Percentiles rank a stretch among this genome's conserved stretches.
Conservation (phyloP, 768 basidiomycete species). For the Suillus placidus region DNA sequence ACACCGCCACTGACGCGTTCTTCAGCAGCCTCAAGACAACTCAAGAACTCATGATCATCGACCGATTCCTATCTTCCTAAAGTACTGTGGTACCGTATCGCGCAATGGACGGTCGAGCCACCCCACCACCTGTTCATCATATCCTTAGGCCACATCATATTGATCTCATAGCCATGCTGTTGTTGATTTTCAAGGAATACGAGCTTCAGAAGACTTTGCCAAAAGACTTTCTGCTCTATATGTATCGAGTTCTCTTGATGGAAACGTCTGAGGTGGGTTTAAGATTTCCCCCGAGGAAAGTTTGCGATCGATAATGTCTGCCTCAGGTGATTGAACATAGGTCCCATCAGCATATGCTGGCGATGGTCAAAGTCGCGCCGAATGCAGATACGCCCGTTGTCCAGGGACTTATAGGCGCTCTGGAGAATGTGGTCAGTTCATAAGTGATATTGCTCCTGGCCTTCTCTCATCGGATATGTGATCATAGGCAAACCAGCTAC, state of each 20-base stretch:
- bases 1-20: conserved; percentile 9
- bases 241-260: conserved; percentile 66
- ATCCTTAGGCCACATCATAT: conserved; percentile 79
- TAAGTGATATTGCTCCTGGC: background rate
- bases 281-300: background rate
- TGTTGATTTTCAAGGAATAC: conserved; percentile 64
- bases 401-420: conserved; percentile 47
- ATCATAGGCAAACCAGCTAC: conserved; percentile 51
- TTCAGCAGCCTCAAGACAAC: background rate
- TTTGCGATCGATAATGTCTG: conserved; percentile 5
- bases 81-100: background rate
- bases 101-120: conserved; percentile 33
- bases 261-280: conserved; percentile 68
- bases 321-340: conserved; percentile 65
- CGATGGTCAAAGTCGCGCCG: conserved; percentile 48
- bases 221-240: conserved; percentile 57
- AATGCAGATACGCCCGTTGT: conserved; percentile 45
- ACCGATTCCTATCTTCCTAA: background rate
- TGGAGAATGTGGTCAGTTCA: conserved; percentile 42
- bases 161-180: conserved; percentile 62
- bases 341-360: conserved; percentile 52
- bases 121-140: conserved; percentile 65
- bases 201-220: conserved; percentile 53
- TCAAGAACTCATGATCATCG: background rate
- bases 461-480: background rate